These are phyloP conservation scores for Lolium perenne DNA, from an alignment of 176 grass and related monocot genomes.

Conservation along the genomic window DNA sequence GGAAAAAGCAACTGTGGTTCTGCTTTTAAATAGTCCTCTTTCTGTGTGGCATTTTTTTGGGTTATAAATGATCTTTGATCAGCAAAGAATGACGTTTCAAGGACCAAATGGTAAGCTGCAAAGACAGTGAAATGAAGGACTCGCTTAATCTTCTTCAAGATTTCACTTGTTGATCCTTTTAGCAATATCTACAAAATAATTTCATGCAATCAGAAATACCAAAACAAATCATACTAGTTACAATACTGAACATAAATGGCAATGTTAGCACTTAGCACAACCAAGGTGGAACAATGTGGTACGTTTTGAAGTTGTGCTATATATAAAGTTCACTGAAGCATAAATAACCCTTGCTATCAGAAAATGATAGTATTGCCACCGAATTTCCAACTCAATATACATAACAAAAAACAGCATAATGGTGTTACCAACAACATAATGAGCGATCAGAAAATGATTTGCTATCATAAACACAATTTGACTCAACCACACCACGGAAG, in stretches of 20 bases:
- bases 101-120: slow-evolving; percentile 94
- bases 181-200: slow-evolving; percentile 81
- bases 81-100: slow-evolving; percentile 89
- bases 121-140: slow-evolving; percentile 90
- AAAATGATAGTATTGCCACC: background rate
- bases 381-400: slow-evolving; percentile 18
- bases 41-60: slow-evolving; percentile 51
- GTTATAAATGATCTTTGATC: slow-evolving; percentile 77
- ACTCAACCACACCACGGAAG: background rate
- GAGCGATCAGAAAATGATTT: background rate
- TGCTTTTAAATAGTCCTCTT: slow-evolving; percentile 47
- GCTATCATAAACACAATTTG: background rate
- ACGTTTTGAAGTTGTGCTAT: background rate
- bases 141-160: slow-evolving; percentile 88
- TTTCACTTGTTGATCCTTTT: slow-evolving; percentile 80
- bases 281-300: slow-evolving; percentile 23
- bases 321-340: slow-evolving; percentile 20
- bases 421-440: slow-evolving; percentile 6
- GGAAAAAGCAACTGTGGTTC: slow-evolving; percentile 26
- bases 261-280: slow-evolving; percentile 22
- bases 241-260: background rate
- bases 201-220: slow-evolving; percentile 34
- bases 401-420: background rate
- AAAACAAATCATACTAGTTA: slow-evolving; percentile 8
- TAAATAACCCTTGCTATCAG: background rate